Percentiles rank a stretch among this genome's conserved stretches.
These are phyloP conservation scores for Rhodotorula glutinis DNA, from an alignment of 1,284 basidiomycete species.

Conservation along the genomic window DNA sequence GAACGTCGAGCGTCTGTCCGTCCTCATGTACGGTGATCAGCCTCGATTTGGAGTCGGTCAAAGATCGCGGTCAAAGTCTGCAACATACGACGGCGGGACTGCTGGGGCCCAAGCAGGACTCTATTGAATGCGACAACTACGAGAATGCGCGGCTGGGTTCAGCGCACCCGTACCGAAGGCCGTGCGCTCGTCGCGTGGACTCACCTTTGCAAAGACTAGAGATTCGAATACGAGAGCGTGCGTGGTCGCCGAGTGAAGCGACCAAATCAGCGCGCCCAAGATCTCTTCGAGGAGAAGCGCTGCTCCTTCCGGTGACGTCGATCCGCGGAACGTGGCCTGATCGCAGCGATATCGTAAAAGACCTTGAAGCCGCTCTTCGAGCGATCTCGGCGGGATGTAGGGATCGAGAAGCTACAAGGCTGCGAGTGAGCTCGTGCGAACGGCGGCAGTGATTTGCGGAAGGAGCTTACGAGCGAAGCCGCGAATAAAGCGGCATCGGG, in stretches of 20 bases:
- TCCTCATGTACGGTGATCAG: too few species aligned
- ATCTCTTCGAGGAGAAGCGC: not conserved
- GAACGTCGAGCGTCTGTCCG: not conserved
- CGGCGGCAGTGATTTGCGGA: not conserved
- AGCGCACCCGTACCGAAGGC: too few species aligned
- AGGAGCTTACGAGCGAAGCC: not conserved
- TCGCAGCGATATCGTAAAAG: constrained; percentile 9
- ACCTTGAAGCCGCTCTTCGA: not conserved
- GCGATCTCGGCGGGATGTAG: not conserved
- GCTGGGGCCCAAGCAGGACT: too few species aligned
- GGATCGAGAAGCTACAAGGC: not conserved
- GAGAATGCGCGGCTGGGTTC: too few species aligned
- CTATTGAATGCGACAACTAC: too few species aligned
- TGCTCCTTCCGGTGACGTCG: not conserved
- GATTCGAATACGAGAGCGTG: not conserved
- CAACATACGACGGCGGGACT: too few species aligned
- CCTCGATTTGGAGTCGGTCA: too few species aligned
- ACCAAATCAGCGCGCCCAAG: not conserved
- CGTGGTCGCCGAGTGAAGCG: not conserved
- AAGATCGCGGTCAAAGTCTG: too few species aligned
- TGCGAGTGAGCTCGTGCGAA: not conserved
- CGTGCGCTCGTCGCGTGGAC: too few species aligned
- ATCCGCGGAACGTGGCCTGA: not conserved
- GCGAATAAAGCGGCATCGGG: not conserved
- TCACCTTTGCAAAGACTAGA: constrained; percentile 4